Evolutionary conservation across 306 rosid species (phyloP).

Genomic region (Sindora glabra): DNA sequence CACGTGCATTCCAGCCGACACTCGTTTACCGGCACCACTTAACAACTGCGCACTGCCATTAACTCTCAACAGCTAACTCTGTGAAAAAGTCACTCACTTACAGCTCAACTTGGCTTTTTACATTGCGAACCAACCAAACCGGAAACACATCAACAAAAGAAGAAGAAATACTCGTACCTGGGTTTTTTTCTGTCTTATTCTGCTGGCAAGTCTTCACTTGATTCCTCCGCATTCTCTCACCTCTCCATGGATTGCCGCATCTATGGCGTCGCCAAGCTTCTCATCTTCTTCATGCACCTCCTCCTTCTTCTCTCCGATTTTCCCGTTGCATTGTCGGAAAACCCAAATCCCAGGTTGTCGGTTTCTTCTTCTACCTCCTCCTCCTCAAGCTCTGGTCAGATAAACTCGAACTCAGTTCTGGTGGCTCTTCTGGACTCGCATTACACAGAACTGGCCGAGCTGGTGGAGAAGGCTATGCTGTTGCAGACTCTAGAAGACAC

Average conservation of each 20-base stretch:
- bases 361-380: background rate
- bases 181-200: conserved; percentile 7
- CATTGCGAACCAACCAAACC: no score
- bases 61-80: no score
- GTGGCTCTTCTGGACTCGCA: conserved; percentile 78
- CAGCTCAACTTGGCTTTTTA: no score
- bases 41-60: no score
- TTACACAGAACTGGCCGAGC: conserved; percentile 64
- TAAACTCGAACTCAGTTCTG: conserved; percentile 67
- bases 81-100: no score
- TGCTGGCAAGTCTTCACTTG: conserved; percentile 13
- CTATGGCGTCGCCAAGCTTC: conserved; percentile 22
- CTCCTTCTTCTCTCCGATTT: background rate
- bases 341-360: conserved; percentile 3
- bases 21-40: no score
- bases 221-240: conserved; percentile 30
- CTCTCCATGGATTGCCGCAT: conserved; percentile 51
- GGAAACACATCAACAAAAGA: no score
- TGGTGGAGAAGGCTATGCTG: conserved; percentile 62
- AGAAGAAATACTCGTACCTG: no score
- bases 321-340: conserved; percentile 26
- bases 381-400: conserved; percentile 23
- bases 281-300: background rate
- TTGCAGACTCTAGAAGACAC: conserved; percentile 54
- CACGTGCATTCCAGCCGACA: conserved; percentile 15